Evolutionary conservation across 108 stramenopile species (phyloP), one percentile per base, ranked within the genome.

Genomic region (Pseudonitzschia multiseries): DNA sequence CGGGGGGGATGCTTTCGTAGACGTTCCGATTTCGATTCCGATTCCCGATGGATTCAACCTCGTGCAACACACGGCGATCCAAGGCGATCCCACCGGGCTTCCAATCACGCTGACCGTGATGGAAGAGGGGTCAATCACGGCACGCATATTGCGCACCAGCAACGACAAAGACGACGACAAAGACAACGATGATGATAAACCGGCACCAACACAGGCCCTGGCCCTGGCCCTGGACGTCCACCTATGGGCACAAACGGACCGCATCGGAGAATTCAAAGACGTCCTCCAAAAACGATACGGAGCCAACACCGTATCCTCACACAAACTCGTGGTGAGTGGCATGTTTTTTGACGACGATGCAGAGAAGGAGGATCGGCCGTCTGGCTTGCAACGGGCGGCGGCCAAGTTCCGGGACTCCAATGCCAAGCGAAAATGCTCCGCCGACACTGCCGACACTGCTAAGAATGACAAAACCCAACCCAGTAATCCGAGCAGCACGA

Each of bases 241-340:
- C 31, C 40, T 74, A 33, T 76, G 73, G 79, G 53, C 54, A 53
- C 66, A 52, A n/a, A 86, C 73, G 79, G 74, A 80, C 66, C 79
- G 76, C 71, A 43, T 77, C 4, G 43, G 73, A n/a, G 54, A 44
- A n/a, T 21, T 78, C 33, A 70, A 56, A 15, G 33, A 57, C 10
- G 72, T 67, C 1, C 59, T 81, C 57, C 70, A 73, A 15, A 68
- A 32, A 27, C 82, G 57, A 17, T 46, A 61, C 21, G 81, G 56
- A 42, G 81, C 56, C 46, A 44, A 0, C 68, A 28, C 56, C 6
- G 59, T 75, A 46, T 84, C 84, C 9, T 75, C 80, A 5, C 91
- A 75, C 73, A 80, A 84, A 42, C 75, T 90, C 44, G 86, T 93
- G 59, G 82, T 78, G 13, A 90, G 89, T 41, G 93, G 90, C 52